These are phyloP conservation scores for Anaeramoeba flamelloides DNA, from an alignment of 78 protist species.

Conservation along the genomic window DNA sequence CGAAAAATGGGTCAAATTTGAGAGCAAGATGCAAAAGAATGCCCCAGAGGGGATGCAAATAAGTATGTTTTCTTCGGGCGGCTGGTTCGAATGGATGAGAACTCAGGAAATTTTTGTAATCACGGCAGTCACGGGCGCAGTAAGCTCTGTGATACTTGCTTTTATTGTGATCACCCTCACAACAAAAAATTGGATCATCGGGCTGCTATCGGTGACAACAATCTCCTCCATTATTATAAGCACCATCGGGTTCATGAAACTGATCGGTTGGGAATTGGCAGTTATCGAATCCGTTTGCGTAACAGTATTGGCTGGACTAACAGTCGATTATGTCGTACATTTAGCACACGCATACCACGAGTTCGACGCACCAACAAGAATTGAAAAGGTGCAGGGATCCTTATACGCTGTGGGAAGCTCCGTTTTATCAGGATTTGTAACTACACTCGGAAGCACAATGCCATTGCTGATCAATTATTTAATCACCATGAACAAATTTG, in stretches of 20 bases:
- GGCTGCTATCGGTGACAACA: background rate
- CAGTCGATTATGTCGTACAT: constrained; percentile 1
- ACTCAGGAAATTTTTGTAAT: background rate
- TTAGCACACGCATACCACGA: background rate
- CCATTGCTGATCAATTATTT: background rate
- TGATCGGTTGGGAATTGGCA: background rate
- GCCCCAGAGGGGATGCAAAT: background rate
- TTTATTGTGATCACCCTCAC: background rate
- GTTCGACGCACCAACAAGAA: background rate
- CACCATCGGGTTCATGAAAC: background rate
- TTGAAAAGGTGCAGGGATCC: background rate
- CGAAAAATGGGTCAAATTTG: background rate
- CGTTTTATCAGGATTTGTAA: background rate
- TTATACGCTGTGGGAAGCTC: background rate
- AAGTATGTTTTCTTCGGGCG: background rate
- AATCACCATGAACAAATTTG: background rate
- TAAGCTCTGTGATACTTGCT: background rate
- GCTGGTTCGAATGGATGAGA: background rate
- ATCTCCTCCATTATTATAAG: background rate
- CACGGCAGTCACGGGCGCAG: background rate
- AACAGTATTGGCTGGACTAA: background rate
- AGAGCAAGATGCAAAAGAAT: background rate
- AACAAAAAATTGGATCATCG: background rate
- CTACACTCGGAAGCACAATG: background rate
- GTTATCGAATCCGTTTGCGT: background rate